phyloP scores from a whole-genome alignment of 2,329 filamentous ascomycete species.

The Microascus cirrosus region DNA sequence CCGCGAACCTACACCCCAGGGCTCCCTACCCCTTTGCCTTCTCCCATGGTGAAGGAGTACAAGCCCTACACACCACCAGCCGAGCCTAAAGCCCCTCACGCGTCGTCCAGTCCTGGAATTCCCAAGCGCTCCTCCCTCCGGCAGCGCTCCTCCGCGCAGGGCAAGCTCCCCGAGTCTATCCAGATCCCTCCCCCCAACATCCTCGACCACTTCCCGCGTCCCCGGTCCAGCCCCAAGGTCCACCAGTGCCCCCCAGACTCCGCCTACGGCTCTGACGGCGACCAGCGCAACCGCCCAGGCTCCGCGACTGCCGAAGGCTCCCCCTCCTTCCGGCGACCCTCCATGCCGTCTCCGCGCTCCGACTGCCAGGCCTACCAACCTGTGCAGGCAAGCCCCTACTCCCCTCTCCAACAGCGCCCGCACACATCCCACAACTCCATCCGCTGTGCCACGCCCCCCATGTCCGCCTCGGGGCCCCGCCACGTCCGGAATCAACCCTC shows the following conservation, averaged over 20 bases:
- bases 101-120: conserved; percentile 12
- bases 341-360: conserved; percentile 20
- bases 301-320: conserved; percentile 21
- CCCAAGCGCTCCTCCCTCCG: conserved; percentile 35
- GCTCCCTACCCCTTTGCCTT: conserved; percentile 33
- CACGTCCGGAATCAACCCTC: conserved; percentile 14
- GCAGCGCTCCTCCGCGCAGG: conserved; percentile 42
- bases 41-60: conserved; percentile 26
- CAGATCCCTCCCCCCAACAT: conserved; percentile 35
- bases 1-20: conserved; percentile 46
- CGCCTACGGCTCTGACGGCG: conserved; percentile 35
- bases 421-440: conserved; percentile 32
- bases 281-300: conserved; percentile 22
- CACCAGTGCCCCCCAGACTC: conserved; percentile 29
- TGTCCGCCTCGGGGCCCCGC: neutral
- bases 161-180: conserved; percentile 37
- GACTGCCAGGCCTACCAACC: conserved; percentile 47
- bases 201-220: conserved; percentile 19
- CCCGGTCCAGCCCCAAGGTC: conserved; percentile 10
- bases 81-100: conserved; percentile 8
- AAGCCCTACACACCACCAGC: neutral
- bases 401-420: conserved; percentile 48
- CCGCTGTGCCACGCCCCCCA: conserved; percentile 7
- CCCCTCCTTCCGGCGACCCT: conserved; percentile 8
- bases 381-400: conserved; percentile 51